Conservation (phyloP, 2,329 filamentous ascomycete genomes). For the Fusarium xyrophilum region DNA sequence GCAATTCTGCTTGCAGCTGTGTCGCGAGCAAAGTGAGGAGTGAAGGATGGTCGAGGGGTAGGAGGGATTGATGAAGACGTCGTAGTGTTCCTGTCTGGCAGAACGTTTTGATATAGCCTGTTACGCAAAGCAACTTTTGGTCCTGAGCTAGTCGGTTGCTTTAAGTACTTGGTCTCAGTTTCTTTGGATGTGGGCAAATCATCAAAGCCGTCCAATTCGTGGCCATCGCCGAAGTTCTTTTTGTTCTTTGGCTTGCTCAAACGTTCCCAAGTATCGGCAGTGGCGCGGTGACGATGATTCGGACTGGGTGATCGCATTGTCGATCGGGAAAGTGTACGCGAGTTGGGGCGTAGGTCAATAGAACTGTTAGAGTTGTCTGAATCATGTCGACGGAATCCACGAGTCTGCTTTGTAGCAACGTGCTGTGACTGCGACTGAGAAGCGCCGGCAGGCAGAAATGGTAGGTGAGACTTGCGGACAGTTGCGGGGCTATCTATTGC, state of each 20-base stretch:
- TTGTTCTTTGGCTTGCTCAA: slow-evolving; percentile 71
- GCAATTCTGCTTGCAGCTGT: slow-evolving; percentile 71
- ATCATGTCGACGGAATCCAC: slow-evolving; percentile 79
- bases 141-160: slow-evolving; percentile 74
- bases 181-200: slow-evolving; percentile 88
- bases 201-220: slow-evolving; percentile 91
- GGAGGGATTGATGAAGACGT: slow-evolving; percentile 61
- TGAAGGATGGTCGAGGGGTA: slow-evolving; percentile 62
- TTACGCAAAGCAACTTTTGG: slow-evolving; percentile 68
- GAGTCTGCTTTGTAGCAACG: slow-evolving; percentile 72
- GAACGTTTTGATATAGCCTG: slow-evolving; percentile 62
- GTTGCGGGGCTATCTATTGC: slow-evolving; percentile 58
- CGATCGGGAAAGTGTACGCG: slow-evolving; percentile 64
- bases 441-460: slow-evolving; percentile 81
- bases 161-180: slow-evolving; percentile 81
- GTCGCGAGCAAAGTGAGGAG: slow-evolving; percentile 70
- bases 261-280: slow-evolving; percentile 66
- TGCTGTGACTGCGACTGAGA: slow-evolving; percentile 81
- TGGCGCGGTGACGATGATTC: slow-evolving; percentile 50
- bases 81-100: slow-evolving; percentile 61
- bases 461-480: slow-evolving; percentile 67
- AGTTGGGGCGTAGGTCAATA: slow-evolving; percentile 63
- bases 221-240: slow-evolving; percentile 82
- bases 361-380: slow-evolving; percentile 73
- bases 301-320: slow-evolving; percentile 68